phyloP scores from a whole-genome alignment of 2,329 filamentous ascomycete genomes.

The Penicillium sp. region DNA sequence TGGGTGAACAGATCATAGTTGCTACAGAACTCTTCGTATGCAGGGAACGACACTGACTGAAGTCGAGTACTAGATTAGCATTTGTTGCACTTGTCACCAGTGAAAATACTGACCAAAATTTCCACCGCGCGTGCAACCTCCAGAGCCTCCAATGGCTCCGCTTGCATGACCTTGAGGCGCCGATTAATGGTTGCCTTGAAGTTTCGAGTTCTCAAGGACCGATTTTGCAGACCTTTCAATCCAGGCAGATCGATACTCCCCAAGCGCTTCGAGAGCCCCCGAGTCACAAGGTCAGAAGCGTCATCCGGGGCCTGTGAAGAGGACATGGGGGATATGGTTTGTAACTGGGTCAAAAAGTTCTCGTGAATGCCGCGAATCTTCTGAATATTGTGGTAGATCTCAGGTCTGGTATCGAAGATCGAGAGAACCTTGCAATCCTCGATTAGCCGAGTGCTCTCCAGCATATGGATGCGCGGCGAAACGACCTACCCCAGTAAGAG shows the following conservation, averaged over 20 bases:
- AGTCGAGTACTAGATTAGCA: conserved; percentile 52
- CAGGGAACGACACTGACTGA: conserved; percentile 79
- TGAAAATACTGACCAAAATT: conserved; percentile 52
- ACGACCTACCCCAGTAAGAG: conserved; percentile 76
- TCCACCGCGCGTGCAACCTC: conserved; percentile 62
- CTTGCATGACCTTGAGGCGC: conserved; percentile 48
- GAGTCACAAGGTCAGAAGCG: conserved; percentile 29
- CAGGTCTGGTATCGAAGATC: conserved; percentile 72
- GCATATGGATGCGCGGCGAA: background rate
- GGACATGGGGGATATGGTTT: conserved; percentile 70
- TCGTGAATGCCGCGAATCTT: conserved; percentile 85
- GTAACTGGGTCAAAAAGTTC: conserved; percentile 76
- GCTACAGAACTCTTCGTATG: conserved; percentile 90
- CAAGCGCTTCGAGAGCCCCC: conserved; percentile 53
- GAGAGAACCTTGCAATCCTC: conserved; percentile 67
- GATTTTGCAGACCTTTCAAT: conserved; percentile 36
- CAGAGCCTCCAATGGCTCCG: conserved; percentile 60
- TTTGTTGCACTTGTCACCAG: conserved; percentile 31
- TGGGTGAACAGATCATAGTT: conserved; percentile 87
- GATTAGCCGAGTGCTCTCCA: conserved; percentile 38
- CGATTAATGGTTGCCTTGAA: conserved; percentile 38
- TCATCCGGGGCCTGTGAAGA: conserved; percentile 41
- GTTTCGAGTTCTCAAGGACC: conserved; percentile 38
- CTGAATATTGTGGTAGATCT: conserved; percentile 78
- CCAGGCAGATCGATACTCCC: conserved; percentile 56